Base-by-base conservation (phyloP, 148 eudicot species). In the Persicaria maculosa region DNA sequence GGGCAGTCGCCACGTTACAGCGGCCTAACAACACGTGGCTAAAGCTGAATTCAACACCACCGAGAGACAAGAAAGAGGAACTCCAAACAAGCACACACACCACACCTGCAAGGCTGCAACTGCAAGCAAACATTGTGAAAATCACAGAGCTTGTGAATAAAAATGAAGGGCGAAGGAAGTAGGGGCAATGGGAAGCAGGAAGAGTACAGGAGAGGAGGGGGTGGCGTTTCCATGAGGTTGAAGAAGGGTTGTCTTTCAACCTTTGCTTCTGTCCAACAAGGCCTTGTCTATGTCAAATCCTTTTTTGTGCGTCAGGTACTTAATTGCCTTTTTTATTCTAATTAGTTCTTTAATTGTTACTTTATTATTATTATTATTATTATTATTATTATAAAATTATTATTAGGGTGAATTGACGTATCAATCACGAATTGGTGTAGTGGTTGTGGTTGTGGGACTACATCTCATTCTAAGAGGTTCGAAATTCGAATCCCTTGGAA, bases 241-340 rank as follows among this genome's bases (percentile, higher is more conserved):
- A 82, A 78, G 71, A 82, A 59, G 17, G 79, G 75, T 1, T 82
- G 76, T 22, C 67, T 84, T 4, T 68, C 77, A 6, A 64, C 72
- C 19, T 9, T 65, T 4, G 78, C 77, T 44, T 80, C 87, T 0
- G 5, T 82, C 1, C 84, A 82, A 79, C 74, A 88, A 81, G 72
- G 82, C 17, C 57, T 86, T 57, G 64, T 79, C 25, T 82, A 86
- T 54, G 40, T 80, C 15, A 83, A 88, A 81, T 89, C 92, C 45
- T 46, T 70, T 45, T 1, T 86, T 36, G 76, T 83, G 8, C 86
- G 89, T 65, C 84, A 77, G 86, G 90, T 83, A 81, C 9, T 5
- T 69, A 1, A 2, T 74, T n/a, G 1, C 7, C 1, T 2, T 14
- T 14, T 15, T 25, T 2, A 44, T n/a, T 2, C 5, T 8, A 55